Percentiles rank a stretch among this genome's conserved stretches.
These are phyloP conservation scores for Trapa incisa DNA, from an alignment of 345 rosid species.

Conservation along the genomic window DNA sequence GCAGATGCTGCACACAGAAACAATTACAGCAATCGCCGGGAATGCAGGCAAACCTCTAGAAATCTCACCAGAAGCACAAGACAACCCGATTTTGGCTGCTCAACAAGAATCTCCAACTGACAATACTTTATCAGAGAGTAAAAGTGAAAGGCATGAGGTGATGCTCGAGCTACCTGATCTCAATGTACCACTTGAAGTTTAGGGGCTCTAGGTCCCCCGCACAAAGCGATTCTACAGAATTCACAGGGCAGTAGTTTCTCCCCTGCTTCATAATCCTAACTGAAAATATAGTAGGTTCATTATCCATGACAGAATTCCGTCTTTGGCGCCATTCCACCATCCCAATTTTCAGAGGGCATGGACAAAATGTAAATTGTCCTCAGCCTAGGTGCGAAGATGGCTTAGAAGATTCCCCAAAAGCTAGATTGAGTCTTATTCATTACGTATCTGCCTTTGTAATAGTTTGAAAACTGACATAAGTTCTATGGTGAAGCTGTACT, in stretches of 20 bases:
- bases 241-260: neutral
- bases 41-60: neutral
- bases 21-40: neutral
- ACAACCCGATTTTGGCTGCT: neutral
- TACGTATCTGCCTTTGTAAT: neutral
- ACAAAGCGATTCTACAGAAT: neutral
- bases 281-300: neutral
- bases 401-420: neutral
- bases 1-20: neutral
- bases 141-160: conserved; percentile 3
- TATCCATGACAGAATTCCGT: neutral
- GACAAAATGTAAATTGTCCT: neutral
- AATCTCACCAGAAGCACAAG: neutral
- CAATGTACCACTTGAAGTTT: conserved; percentile 36
- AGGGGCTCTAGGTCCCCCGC: conserved; percentile 7
- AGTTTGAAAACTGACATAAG: neutral
- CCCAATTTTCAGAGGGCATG: neutral
- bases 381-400: neutral
- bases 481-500: neutral
- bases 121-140: conserved; percentile 2
- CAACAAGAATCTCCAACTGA: neutral
- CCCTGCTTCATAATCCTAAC: neutral
- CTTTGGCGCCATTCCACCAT: neutral
- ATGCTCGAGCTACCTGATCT: conserved; percentile 49
- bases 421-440: neutral